Evolutionary conservation across 108 stramenopile genomes (phyloP).

Genomic region (Nitzschia inconspicua): DNA sequence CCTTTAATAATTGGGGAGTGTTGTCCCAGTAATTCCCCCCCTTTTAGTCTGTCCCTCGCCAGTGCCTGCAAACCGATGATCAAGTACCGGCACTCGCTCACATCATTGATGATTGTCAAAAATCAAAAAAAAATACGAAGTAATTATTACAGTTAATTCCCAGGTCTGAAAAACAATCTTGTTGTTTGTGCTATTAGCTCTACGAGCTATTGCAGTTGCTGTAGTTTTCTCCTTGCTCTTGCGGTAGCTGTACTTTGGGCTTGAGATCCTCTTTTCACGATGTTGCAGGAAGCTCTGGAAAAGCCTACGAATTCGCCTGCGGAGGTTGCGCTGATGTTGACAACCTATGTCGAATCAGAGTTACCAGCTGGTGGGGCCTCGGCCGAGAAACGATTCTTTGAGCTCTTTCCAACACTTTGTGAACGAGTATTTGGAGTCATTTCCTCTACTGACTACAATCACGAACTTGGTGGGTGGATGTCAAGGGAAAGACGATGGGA

Average conservation of each 20-base stretch:
- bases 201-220: no score
- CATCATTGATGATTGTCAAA: no score
- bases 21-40: no score
- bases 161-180: no score
- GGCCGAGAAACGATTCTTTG: constrained; percentile 71
- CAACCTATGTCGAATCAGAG: constrained; percentile 71
- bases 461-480: constrained; percentile 37
- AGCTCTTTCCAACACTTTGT: constrained; percentile 60
- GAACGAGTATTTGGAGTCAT: constrained; percentile 65
- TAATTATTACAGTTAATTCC: no score
- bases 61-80: no score
- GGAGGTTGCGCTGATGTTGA: constrained; percentile 69
- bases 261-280: constrained; percentile 3
- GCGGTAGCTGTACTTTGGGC: no score
- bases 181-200: background rate
- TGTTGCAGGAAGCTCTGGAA: constrained; percentile 52
- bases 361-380: constrained; percentile 71
- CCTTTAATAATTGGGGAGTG: no score
- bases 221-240: no score
- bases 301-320: constrained; percentile 52
- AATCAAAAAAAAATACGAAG: no score
- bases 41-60: no score
- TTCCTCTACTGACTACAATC: constrained; percentile 16
- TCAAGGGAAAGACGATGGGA: constrained; percentile 37
- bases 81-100: no score